phyloP scores from a whole-genome alignment of 495 filamentous ascomycete species.

The Trichoderma reesei region DNA sequence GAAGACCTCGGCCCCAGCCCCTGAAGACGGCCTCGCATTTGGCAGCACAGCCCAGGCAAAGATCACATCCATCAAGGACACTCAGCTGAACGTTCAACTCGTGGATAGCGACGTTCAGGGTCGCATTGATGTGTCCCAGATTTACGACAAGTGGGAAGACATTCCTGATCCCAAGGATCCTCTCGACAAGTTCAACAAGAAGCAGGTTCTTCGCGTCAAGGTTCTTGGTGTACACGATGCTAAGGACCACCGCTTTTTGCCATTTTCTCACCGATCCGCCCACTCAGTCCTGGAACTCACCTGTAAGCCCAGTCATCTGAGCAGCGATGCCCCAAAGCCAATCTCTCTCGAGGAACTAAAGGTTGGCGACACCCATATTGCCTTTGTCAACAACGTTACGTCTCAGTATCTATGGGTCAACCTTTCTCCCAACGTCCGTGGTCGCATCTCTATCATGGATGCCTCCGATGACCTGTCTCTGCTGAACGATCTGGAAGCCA shows the following conservation, averaged over 20 bases:
- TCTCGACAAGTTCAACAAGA: constrained; percentile 57
- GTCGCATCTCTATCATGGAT: constrained; percentile 69
- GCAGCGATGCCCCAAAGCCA: constrained; percentile 35
- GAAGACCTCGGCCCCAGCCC: constrained; percentile 60
- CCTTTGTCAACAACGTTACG: constrained; percentile 80
- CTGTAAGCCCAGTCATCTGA: constrained; percentile 61
- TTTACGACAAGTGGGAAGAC: constrained; percentile 79
- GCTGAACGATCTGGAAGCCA: constrained; percentile 62
- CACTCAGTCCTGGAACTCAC: constrained; percentile 84
- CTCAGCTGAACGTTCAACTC: constrained; percentile 83
- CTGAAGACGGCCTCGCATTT: constrained; percentile 60
- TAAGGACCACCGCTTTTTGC: constrained; percentile 80
- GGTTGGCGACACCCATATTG: constrained; percentile 58
- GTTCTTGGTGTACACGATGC: constrained; percentile 85
- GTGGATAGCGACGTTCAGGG: constrained; percentile 81
- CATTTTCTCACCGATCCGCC: constrained; percentile 72
- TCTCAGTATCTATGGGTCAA: constrained; percentile 78
- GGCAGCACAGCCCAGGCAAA: constrained; percentile 72
- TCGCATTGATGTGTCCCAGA: constrained; percentile 78
- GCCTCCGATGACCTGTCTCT: constrained; percentile 75
- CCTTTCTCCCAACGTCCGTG: constrained; percentile 81
- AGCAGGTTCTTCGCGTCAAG: constrained; percentile 61
- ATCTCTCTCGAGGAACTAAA: constrained; percentile 66
- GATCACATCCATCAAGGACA: constrained; percentile 71
- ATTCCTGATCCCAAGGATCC: constrained; percentile 75